Conservation (phyloP, 805 yeast genomes). For the Cyberlindnera misumaiensis region DNA sequence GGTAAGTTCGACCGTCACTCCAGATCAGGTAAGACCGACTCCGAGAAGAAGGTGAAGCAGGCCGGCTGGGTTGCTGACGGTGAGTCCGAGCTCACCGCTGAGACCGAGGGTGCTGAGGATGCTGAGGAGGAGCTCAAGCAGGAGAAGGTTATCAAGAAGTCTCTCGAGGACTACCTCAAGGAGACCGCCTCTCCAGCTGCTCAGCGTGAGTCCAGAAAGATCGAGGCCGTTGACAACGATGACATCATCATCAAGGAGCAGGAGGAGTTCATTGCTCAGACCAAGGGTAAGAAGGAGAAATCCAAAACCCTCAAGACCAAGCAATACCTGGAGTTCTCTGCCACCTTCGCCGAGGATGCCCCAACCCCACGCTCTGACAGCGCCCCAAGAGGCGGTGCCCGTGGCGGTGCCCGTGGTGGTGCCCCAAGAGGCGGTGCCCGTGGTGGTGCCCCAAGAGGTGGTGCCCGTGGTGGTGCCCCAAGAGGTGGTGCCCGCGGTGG, state of each 20-base stretch:
- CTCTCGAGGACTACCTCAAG: slow-evolving; percentile 82
- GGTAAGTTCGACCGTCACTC: slow-evolving; percentile 73
- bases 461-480: slow-evolving; percentile 12
- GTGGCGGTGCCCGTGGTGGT: slow-evolving; percentile 17
- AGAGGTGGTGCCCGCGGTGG: slow-evolving; percentile 12
- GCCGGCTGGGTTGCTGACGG: slow-evolving; percentile 82
- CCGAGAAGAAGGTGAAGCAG: slow-evolving; percentile 74
- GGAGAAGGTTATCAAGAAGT: slow-evolving; percentile 49
- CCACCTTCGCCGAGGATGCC: slow-evolving; percentile 57
- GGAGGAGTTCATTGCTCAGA: slow-evolving; percentile 51
- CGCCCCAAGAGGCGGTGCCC: slow-evolving; percentile 29
- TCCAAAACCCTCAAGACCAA: slow-evolving; percentile 78
- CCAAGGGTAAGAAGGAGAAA: slow-evolving; percentile 62
- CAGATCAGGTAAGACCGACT: slow-evolving; percentile 76
- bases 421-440: slow-evolving; percentile 20
- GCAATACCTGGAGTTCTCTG: slow-evolving; percentile 67
- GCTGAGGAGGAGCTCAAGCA: slow-evolving; percentile 38
- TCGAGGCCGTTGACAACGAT: slow-evolving; percentile 34
- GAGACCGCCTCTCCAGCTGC: slow-evolving; percentile 54
- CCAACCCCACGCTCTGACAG: slow-evolving; percentile 27
- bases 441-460: slow-evolving; percentile 19
- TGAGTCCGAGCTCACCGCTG: slow-evolving; percentile 62
- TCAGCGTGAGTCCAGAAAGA: slow-evolving; percentile 31
- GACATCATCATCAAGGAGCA: slow-evolving; percentile 60
- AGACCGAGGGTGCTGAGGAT: slow-evolving; percentile 46